Evolutionary conservation across 2,329 filamentous ascomycete genomes (phyloP).

Genomic region (Botrytis fabae): DNA sequence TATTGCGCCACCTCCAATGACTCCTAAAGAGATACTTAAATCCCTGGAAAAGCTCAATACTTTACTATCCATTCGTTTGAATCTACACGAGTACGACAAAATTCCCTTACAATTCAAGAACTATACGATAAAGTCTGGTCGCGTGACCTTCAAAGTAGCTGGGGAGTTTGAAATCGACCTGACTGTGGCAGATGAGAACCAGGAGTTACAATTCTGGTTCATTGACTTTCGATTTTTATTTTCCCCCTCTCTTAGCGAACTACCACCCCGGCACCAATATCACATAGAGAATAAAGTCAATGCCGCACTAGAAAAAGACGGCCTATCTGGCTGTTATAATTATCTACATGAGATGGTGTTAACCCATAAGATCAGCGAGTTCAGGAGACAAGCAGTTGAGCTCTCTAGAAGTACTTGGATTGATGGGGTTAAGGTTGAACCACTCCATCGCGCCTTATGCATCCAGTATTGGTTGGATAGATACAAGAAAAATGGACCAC

Average conservation of each 20-base stretch:
- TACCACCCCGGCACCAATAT: constrained; percentile 63
- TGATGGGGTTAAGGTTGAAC: constrained; percentile 73
- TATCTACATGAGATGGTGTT: constrained; percentile 85
- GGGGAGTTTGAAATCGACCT: constrained; percentile 92
- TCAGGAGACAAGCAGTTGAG: constrained; percentile 73
- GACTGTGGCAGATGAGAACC: constrained; percentile 83
- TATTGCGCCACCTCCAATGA: constrained; percentile 70
- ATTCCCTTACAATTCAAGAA: constrained; percentile 73
- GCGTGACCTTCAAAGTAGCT: constrained; percentile 81
- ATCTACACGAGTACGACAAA: constrained; percentile 76
- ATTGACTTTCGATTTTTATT: constrained; percentile 89
- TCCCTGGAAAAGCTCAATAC: constrained; percentile 82
- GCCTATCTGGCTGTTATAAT: constrained; percentile 77
- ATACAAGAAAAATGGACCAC: constrained; percentile 56
- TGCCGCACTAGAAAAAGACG: constrained; percentile 64
- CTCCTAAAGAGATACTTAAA: constrained; percentile 68
- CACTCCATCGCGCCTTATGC: constrained; percentile 76
- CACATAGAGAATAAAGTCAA: constrained; percentile 74
- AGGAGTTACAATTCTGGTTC: constrained; percentile 85
- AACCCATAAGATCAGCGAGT: constrained; percentile 84
- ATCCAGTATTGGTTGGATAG: constrained; percentile 87
- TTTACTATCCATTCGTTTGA: constrained; percentile 77
- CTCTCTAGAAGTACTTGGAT: constrained; percentile 74
- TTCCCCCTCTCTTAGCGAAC: constrained; percentile 60
- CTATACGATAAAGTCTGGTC: constrained; percentile 79